Base-by-base conservation (phyloP, 1,284 basidiomycete genomes). In the Inonotus obliquus region DNA sequence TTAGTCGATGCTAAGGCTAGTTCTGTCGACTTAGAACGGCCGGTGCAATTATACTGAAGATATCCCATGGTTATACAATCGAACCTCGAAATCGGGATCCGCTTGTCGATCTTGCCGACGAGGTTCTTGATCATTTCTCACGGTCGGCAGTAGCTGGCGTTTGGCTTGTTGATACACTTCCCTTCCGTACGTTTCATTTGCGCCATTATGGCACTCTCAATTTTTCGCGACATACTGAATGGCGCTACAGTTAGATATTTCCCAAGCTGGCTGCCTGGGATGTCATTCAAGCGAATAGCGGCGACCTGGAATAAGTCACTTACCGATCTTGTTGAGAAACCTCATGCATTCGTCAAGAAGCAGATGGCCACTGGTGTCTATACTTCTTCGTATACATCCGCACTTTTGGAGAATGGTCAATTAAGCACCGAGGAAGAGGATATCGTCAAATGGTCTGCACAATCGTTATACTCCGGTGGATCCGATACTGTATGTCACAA, bases 231-330 rank as follows among this genome's bases (percentile, higher is more conserved):
- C 48, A 29, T 49, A 25, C 48, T 25, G 21, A 23, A 23, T 25
- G 38, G 21, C 2, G 19, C n/a, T 21, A 2, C 35, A 77, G 75
- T 84, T 54, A 72, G 69, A 53, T 64, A 74, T 48, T 63, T 83
- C 9, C 81, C 82, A 0, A 74, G 76, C 61, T 82, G 80, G 81
- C 60, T 81, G 5, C 81, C 81, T 41, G 81, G 81, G 0, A 71
- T 72, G 29, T 71, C 74, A 0, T 83, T 82, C 70, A 69, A 80
- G 63, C 68, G 69, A 27, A 72, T 72, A 10, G 81, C 78, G 3
- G 68, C 72, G 13, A 58, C 66, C 32, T 79, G 76, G 73, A 69
- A 65, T 3, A 63, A 69, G 29, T 60, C 72, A 1, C 69, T 75
- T 1, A 61, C 63, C 2, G 68, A 72, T 3, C 72, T 78, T 61